Conservation (phyloP, 2,329 filamentous ascomycete genomes). For the Zymoseptoria pseudotritici region DNA sequence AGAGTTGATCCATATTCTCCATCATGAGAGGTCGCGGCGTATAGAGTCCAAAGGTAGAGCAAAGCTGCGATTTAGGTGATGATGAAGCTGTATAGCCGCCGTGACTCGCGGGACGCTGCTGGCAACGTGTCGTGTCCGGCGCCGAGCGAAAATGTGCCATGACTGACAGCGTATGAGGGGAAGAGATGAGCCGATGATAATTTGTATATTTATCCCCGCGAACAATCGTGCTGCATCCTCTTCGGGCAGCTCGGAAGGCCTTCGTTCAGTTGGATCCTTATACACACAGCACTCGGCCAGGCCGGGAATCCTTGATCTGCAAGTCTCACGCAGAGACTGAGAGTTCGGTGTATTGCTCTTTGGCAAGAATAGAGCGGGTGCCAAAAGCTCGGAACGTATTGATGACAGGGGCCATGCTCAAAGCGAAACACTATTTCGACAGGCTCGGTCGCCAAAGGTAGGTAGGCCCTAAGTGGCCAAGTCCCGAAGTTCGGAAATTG, state of each 20-base stretch:
- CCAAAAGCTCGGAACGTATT: constrained; percentile 5
- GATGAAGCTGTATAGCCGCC: not conserved
- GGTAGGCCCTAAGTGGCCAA: too few relatives aligned
- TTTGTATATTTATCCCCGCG: not conserved
- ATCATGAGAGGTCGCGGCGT: not conserved
- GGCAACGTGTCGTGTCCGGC: not conserved
- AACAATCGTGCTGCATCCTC: not conserved
- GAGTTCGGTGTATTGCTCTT: not conserved
- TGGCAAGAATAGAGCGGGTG: not conserved
- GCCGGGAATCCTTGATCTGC: not conserved
- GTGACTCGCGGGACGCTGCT: not conserved
- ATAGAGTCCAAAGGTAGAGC: not conserved
- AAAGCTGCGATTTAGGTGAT: not conserved
- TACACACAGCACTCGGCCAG: not conserved
- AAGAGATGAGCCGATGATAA: not conserved
- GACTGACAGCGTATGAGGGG: not conserved
- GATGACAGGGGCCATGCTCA: constrained; percentile 1
- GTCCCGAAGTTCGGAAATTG: too few relatives aligned
- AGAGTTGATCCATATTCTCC: not conserved
- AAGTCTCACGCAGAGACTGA: not conserved
- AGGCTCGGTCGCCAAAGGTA: too few relatives aligned
- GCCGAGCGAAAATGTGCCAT: not conserved
- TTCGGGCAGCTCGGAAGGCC: not conserved
- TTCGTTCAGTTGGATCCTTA: not conserved
- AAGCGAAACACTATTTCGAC: not conserved